Conservation (phyloP, 257 asterid species). For the Nyctanthes arbortristis region DNA sequence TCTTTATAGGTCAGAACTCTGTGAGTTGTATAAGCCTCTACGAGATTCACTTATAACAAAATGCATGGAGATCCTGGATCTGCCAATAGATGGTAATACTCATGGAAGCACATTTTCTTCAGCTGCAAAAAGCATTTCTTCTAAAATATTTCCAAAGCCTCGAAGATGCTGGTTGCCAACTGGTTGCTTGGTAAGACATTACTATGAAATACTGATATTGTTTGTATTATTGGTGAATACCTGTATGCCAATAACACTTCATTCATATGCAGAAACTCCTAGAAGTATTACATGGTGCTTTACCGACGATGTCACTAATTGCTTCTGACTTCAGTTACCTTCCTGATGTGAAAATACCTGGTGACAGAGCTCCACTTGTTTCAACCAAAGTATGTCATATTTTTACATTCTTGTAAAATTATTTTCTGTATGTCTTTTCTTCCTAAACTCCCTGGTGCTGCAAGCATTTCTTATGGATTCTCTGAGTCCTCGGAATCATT, state of each 20-base stretch:
- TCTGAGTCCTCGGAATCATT: not conserved
- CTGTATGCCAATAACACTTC: slow-evolving; percentile 20
- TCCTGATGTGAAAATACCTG: slow-evolving; percentile 88
- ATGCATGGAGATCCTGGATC: slow-evolving; percentile 77
- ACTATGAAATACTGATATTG: not conserved
- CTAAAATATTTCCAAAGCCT: slow-evolving; percentile 83
- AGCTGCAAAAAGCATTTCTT: slow-evolving; percentile 43
- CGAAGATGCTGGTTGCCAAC: slow-evolving; percentile 98
- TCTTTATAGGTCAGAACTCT: slow-evolving; percentile 57
- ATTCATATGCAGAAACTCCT: slow-evolving; percentile 79
- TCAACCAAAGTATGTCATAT: slow-evolving; percentile 66
- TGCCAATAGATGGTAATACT: slow-evolving; percentile 50
- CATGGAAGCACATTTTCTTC: slow-evolving; percentile 51
- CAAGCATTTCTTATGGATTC: not conserved
- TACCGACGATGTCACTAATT: slow-evolving; percentile 96
- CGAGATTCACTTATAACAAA: slow-evolving; percentile 66
- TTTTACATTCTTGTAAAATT: not conserved
- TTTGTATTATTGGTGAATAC: slow-evolving; percentile 17
- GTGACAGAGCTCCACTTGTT: slow-evolving; percentile 97
- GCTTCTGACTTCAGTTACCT: slow-evolving; percentile 96
- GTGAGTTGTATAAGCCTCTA: slow-evolving; percentile 75
- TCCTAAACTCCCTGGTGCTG: slow-evolving; percentile 3
- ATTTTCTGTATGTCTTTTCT: not conserved
- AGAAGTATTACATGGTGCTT: slow-evolving; percentile 77
- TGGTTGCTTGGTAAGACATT: slow-evolving; percentile 74